Base-by-base conservation (phyloP, 1,284 basidiomycete species). In the Wallemia hederae region DNA sequence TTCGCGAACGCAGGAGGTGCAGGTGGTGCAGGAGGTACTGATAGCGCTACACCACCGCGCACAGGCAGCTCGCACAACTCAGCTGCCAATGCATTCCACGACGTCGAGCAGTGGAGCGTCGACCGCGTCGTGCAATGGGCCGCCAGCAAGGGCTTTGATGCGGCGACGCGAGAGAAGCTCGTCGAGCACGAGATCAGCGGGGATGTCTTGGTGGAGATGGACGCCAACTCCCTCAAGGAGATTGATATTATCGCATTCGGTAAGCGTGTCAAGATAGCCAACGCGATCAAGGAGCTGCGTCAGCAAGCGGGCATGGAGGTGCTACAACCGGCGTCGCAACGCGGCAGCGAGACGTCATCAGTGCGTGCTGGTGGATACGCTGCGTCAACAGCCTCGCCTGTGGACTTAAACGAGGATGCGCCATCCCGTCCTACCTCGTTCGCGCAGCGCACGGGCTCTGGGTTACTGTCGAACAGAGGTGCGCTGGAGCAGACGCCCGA, bases 141-240 rank as follows among this genome's bases (percentile, higher is more conserved):
- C 22, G 80, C 78, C 67, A 74, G 72, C 59, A 88, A 85, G 71
- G 84, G 84, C 2, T 94, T 97, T 65, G 89, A 92, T 65, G 77
- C 82, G 60, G 75, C 77, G 58, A 81, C 89, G 1, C 81, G 83
- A 64, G 77, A 80, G 65, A 92, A 88, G 70, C 96, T 98, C 67
- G 78, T 68, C 85, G 89, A 94, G 71, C 91, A 99, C 78, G 92
- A 99, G 71, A 98, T 99, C 63, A 86, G 89, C 0, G 92, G 94
- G 17, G 94, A 98, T 66, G 85, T 97, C 24, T 77, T 98, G 2
- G 78, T 98, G 61, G 91, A 96, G 66, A 83, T 98, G 65, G 90
- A 97, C 66, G 80, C 83, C 59, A 84, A 83, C 66, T 76, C 94
- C 22, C 80, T 98, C 66, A 97, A 97, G 73, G 94, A 98, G 73